Percentiles rank a stretch among this genome's conserved stretches.
phyloP scores from a whole-genome alignment of 192 early-diverging fungal species.

The Backusella westeae region DNA sequence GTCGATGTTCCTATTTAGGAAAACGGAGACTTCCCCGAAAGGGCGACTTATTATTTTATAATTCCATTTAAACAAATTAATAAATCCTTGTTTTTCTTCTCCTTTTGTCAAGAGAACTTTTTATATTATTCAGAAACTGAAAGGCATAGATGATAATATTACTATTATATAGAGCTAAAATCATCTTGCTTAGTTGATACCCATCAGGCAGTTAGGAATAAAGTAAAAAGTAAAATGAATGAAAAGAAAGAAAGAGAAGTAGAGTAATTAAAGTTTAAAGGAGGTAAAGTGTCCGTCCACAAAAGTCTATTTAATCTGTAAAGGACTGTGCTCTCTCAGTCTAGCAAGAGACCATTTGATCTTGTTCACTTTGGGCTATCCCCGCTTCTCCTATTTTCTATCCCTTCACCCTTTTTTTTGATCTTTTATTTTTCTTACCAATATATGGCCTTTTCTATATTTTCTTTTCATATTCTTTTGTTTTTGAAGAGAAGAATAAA shows the following conservation, averaged over 20 bases:
- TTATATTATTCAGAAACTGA: background rate
- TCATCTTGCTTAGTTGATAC: background rate
- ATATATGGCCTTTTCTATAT: background rate
- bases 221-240: too few species aligned
- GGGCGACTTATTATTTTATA: too few species aligned
- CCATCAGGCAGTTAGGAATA: background rate
- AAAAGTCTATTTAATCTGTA: background rate
- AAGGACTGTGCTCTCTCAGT: background rate
- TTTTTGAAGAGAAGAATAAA: background rate
- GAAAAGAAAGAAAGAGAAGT: background rate
- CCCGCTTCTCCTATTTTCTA: background rate
- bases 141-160: background rate
- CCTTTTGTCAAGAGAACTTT: background rate
- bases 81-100: background rate
- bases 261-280: background rate
- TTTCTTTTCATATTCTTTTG: background rate
- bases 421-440: background rate
- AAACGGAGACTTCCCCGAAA: too few species aligned
- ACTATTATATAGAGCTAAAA: too few species aligned
- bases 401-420: background rate
- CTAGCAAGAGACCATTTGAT: background rate
- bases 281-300: background rate
- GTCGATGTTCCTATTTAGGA: too few species aligned
- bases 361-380: background rate
- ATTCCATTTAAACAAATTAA: background rate